Percentiles rank a stretch among this genome's conserved stretches.
These are phyloP conservation scores for Fusarium kyushuense DNA, from an alignment of 2,329 filamentous ascomycete species.

Conservation along the genomic window DNA sequence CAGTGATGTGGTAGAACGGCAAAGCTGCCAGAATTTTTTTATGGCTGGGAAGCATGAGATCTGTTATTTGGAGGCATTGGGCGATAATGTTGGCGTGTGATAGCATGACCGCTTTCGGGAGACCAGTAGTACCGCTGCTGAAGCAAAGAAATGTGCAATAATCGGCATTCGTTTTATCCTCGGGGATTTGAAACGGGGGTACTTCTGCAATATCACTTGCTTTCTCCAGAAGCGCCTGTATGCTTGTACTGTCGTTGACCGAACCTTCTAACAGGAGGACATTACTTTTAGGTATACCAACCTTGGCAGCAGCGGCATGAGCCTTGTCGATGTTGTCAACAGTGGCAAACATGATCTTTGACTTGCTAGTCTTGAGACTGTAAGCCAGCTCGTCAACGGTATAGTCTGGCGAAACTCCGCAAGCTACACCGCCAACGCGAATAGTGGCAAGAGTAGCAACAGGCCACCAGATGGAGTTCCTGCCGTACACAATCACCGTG, in stretches of 20 bases:
- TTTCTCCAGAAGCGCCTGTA: slow-evolving; percentile 3
- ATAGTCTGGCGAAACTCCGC: slow-evolving; percentile 23
- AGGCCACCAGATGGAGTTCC: slow-evolving; percentile 8
- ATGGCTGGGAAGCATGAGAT: slow-evolving; percentile 8
- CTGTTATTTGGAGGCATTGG: slow-evolving; percentile 33
- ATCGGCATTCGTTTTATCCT: slow-evolving; percentile 12
- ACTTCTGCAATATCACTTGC: not conserved
- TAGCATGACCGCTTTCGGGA: slow-evolving; percentile 44
- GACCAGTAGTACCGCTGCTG: slow-evolving; percentile 43
- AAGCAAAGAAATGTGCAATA: slow-evolving; percentile 38
- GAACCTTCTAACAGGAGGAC: slow-evolving; percentile 14
- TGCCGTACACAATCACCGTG: not conserved
- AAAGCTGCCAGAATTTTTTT: slow-evolving; percentile 36
- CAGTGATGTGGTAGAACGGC: slow-evolving; percentile 47
- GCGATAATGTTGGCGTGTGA: slow-evolving; percentile 42
- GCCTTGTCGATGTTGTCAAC: not conserved
- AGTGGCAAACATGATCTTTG: slow-evolving; percentile 21
- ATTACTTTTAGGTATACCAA: slow-evolving; percentile 1
- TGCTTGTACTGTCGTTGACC: not conserved
- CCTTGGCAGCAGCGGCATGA: not conserved
- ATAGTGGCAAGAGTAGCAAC: not conserved
- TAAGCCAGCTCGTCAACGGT: slow-evolving; percentile 12
- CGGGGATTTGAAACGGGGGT: not conserved
- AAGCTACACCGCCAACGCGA: slow-evolving; percentile 5
- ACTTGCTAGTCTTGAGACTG: slow-evolving; percentile 12